phyloP scores from a whole-genome alignment of 768 basidiomycete species.

The Pisolithus orientalis region DNA sequence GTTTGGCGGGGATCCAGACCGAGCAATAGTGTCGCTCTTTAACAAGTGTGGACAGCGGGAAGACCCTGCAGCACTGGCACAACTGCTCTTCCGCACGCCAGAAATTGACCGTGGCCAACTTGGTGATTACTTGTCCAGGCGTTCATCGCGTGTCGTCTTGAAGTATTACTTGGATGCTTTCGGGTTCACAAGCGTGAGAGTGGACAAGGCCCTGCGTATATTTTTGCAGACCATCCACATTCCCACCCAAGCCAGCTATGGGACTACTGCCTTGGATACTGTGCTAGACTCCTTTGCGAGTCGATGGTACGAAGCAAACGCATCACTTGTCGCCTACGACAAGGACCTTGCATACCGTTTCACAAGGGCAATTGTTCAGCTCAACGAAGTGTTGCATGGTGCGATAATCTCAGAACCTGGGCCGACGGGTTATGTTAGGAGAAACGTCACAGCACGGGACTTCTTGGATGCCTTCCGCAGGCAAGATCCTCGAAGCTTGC shows the following conservation, averaged over 20 bases:
- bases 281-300: conserved; percentile 80
- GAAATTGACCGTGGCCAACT: conserved; percentile 80
- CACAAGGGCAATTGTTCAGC: conserved; percentile 74
- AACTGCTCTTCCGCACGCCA: conserved; percentile 71
- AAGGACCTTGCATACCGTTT: conserved; percentile 74
- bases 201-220: conserved; percentile 84
- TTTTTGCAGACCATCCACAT: conserved; percentile 81
- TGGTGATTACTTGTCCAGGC: conserved; percentile 76
- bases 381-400: conserved; percentile 84
- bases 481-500: conserved; percentile 62
- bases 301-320: conserved; percentile 89
- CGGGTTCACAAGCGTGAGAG: conserved; percentile 72
- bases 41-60: conserved; percentile 52
- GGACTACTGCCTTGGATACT: conserved; percentile 37
- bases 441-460: conserved; percentile 63
- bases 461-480: conserved; percentile 81
- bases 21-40: conserved; percentile 67
- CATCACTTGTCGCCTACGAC: conserved; percentile 69
- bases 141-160: conserved; percentile 67
- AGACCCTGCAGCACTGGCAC: conserved; percentile 70
- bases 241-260: conserved; percentile 37
- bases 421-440: conserved; percentile 44
- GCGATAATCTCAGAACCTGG: conserved; percentile 60
- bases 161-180: conserved; percentile 86
- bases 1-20: conserved; percentile 76